These are phyloP conservation scores for Rehmannia glutinosa DNA, from an alignment of 257 asterid genomes.

Conservation along the genomic window DNA sequence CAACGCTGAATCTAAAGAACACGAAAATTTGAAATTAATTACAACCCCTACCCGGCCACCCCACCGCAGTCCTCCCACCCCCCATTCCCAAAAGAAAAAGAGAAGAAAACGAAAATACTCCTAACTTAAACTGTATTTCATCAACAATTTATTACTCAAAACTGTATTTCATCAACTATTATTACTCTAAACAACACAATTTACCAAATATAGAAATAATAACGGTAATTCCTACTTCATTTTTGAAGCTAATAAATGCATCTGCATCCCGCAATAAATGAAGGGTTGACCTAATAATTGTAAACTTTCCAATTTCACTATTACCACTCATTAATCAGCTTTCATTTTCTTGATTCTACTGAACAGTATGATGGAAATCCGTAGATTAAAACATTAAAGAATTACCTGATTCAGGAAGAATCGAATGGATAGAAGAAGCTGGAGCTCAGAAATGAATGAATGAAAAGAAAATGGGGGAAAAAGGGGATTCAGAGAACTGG, in stretches of 20 bases:
- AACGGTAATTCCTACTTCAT: constrained; percentile 19
- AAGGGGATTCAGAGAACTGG: constrained; percentile 14
- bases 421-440: constrained; percentile 20
- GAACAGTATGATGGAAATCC: constrained; percentile 1
- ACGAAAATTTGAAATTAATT: constrained; percentile 9
- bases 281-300: constrained; percentile 36
- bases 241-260: constrained; percentile 35
- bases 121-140: background rate
- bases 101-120: background rate
- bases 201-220: constrained; percentile 23
- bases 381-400: background rate
- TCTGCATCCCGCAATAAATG: constrained; percentile 33
- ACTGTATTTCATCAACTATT: constrained; percentile 11
- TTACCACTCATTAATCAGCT: constrained; percentile 17
- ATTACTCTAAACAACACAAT: constrained; percentile 15
- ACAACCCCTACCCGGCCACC: no score
- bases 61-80: no score
- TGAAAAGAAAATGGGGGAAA: constrained; percentile 1
- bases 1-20: constrained; percentile 18
- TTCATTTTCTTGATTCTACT: constrained; percentile 2
- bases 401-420: constrained; percentile 27
- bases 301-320: constrained; percentile 8
- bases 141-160: constrained; percentile 8
- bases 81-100: background rate
- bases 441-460: constrained; percentile 22